These are phyloP conservation scores for Fusarium sp. DNA, from an alignment of 2,329 filamentous ascomycete species.

Conservation along the genomic window DNA sequence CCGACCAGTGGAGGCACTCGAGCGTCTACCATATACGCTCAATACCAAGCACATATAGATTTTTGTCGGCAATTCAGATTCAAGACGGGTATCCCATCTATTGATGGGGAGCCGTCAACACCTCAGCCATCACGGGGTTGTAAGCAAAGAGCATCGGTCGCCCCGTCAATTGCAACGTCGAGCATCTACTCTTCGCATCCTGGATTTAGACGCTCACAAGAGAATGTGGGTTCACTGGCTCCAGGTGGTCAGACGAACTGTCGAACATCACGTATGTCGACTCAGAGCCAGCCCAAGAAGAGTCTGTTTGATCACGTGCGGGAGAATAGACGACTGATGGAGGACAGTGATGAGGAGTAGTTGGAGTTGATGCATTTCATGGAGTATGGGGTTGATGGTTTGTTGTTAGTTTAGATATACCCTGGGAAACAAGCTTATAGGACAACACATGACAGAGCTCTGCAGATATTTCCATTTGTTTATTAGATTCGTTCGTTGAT, in stretches of 20 bases:
- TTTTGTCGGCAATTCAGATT: slow-evolving; percentile 16
- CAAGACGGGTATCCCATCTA: background rate
- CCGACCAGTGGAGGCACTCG: background rate
- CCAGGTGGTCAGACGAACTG: background rate
- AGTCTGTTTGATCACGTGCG: background rate
- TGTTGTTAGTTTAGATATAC: slow-evolving; percentile 14
- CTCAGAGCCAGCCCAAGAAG: background rate
- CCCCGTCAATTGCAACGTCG: slow-evolving; percentile 3
- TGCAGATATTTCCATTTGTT: slow-evolving; percentile 9
- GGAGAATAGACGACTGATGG: background rate
- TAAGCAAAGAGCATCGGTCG: background rate
- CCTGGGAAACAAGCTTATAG: background rate
- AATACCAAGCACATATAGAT: slow-evolving; percentile 10
- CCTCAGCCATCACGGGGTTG: background rate
- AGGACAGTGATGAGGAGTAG: background rate
- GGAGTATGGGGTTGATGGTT: background rate
- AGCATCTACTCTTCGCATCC: slow-evolving; percentile 33
- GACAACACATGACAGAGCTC: background rate
- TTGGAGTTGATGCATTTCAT: background rate
- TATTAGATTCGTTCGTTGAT: background rate
- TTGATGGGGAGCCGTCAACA: background rate
- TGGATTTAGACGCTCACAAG: slow-evolving; percentile 20
- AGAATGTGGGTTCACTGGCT: background rate
- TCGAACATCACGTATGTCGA: background rate
- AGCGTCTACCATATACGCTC: background rate